Evolutionary conservation across 139 green algal genomes (phyloP).

Genomic region (Coccomyxa sp.): DNA sequence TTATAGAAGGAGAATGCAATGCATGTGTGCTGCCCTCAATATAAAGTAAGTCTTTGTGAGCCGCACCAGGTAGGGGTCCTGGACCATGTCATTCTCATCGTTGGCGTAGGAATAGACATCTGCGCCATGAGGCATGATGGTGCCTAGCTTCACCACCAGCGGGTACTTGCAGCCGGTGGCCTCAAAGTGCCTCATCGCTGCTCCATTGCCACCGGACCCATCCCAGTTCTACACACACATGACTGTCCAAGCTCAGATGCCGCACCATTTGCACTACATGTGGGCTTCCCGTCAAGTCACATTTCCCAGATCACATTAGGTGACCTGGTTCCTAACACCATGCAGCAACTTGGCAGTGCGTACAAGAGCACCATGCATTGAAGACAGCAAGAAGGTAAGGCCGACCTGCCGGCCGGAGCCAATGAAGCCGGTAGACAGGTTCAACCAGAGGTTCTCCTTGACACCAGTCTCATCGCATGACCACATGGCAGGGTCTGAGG

Average conservation of each 20-base stretch:
- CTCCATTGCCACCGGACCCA: constrained; percentile 86
- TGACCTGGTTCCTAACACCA: too few relatives aligned
- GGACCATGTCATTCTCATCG: constrained; percentile 96
- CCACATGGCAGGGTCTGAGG: constrained; percentile 78
- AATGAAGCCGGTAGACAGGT: constrained; percentile 92
- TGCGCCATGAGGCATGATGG: constrained; percentile 85
- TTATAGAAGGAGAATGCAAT: too few relatives aligned
- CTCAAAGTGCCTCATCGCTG: constrained; percentile 89
- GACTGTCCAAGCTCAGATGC: not conserved
- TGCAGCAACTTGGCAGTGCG: too few relatives aligned
- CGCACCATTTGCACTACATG: not conserved
- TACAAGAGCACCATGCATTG: too few relatives aligned
- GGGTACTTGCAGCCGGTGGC: constrained; percentile 81
- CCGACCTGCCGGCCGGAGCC: constrained; percentile 80
- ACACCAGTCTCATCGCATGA: constrained; percentile 84
- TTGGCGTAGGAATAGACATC: constrained; percentile 87
- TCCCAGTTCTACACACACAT: constrained; percentile 64
- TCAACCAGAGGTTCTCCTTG: constrained; percentile 97
- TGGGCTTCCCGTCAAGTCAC: too few relatives aligned
- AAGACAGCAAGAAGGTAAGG: not conserved
- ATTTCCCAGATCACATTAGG: too few relatives aligned
- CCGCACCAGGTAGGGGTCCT: constrained; percentile 72
- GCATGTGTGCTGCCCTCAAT: too few relatives aligned
- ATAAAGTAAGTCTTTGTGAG: too few relatives aligned
- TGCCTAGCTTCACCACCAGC: constrained; percentile 97